Base-by-base conservation (phyloP, 129 eudicot species). In the Scalesia atractyloides region DNA sequence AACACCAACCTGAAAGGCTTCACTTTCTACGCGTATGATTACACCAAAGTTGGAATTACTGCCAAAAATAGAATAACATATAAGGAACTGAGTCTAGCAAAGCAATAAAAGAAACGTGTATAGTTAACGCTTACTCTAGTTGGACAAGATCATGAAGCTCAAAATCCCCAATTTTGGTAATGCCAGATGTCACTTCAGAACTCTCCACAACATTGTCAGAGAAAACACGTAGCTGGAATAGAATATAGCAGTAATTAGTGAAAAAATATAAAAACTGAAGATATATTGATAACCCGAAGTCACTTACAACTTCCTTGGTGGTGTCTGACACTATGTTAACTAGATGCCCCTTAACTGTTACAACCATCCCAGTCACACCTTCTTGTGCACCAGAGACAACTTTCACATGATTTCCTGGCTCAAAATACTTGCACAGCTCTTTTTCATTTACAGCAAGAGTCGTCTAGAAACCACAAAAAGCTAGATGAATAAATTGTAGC, bases 121-220 rank as follows among this genome's bases (percentile, higher is more conserved):
- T 19, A 69, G 8, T 1, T 12, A 43, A 74, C 69, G 37, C 91
- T 84, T 86, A 94, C 99, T 90, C 99, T 48, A 94, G 83, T 54
- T 83, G 85, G 34, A 94, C 97, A 75, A 90, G 96, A 79, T 94
- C 99, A 86, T 86, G 99, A 49, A 94, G 97, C 89, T 94, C 97
- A 70, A 86, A 94, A 48, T 90, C 97, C 54, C 97, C 99, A 62
- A 94, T 90, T 57, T 84, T 77, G 50, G 97, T 94, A 34, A 90
- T 74, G 22, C 99, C 99, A 49, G 97, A 86, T 34, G 99, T 94
- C 37, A 94, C 97, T 83, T 93, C 98, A 80, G 97, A 94, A 83
- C 99, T 94, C 80, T 90, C 97, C 76, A 90, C 96, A 77, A 94
- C 94, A 83, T 90, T 89, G 79, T 88, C 97, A 19, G 99, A 91